These are phyloP conservation scores for Cubamyces sp. DNA, from an alignment of 768 basidiomycete genomes.

Conservation along the genomic window DNA sequence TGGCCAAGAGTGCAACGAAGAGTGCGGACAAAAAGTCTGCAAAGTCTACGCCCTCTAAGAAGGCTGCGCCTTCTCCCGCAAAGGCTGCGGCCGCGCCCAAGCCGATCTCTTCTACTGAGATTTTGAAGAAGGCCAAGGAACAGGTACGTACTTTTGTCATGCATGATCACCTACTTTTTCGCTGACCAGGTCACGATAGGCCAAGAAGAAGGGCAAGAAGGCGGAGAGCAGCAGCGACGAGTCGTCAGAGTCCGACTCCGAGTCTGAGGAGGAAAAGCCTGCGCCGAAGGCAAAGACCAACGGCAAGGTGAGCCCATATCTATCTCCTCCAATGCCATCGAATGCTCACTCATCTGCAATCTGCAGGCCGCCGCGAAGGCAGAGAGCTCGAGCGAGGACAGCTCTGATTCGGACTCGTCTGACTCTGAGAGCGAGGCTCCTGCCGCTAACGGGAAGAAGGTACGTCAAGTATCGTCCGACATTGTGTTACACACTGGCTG, in stretches of 20 bases:
- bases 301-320: conserved; percentile 36
- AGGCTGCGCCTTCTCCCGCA: conserved; percentile 32
- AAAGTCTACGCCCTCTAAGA: conserved; percentile 39
- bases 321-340: not conserved
- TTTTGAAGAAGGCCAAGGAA: conserved; percentile 44
- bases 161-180: not conserved
- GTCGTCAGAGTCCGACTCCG: conserved; percentile 37
- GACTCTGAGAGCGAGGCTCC: conserved; percentile 27
- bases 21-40: conserved; percentile 40
- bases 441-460: conserved; percentile 30
- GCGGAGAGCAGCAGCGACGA: conserved; percentile 32
- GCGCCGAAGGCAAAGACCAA: conserved; percentile 35
- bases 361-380: conserved; percentile 17
- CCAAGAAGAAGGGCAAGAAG: conserved; percentile 29
- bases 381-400: conserved; percentile 6
- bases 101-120: conserved; percentile 46
- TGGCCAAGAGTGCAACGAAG: conserved; percentile 46
- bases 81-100: conserved; percentile 35
- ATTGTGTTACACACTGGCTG: not conserved
- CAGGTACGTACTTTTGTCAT: conserved; percentile 8
- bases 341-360: not conserved
- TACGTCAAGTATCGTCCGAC: not conserved
- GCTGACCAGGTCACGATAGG: conserved; percentile 8
- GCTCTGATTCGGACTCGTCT: conserved; percentile 20
- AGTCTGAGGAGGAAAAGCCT: conserved; percentile 41